Conservation (phyloP, 495 filamentous ascomycete species). For the Rhizodiscina lignyota region DNA sequence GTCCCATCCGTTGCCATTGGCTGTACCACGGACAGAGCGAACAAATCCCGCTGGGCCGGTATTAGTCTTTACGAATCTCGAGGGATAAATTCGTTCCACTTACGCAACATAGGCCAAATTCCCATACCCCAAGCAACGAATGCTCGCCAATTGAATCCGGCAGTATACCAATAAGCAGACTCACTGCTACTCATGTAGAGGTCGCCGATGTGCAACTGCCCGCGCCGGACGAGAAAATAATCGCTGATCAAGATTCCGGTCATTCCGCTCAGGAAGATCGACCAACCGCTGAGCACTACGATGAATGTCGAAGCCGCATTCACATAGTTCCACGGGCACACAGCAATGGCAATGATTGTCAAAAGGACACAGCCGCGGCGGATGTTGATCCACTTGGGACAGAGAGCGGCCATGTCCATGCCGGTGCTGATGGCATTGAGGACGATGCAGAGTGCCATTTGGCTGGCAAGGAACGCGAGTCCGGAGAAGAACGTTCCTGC, state of each 20-base stretch:
- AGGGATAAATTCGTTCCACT: not conserved
- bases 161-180: conserved; percentile 26
- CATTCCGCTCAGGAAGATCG: conserved; percentile 4
- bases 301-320: conserved; percentile 4
- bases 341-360: conserved; percentile 2
- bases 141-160: conserved; percentile 27
- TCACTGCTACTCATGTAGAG: conserved; percentile 17
- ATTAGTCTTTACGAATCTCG: not conserved
- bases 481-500: conserved; percentile 30
- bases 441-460: conserved; percentile 20
- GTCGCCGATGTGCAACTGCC: conserved; percentile 25
- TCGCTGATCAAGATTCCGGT: conserved; percentile 8
- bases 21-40: not conserved
- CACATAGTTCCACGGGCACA: conserved; percentile 5
- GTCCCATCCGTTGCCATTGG: not conserved
- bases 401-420: conserved; percentile 24
- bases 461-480: conserved; percentile 19
- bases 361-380: conserved; percentile 4
- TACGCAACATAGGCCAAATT: conserved; percentile 5
- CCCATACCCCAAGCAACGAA: conserved; percentile 19
- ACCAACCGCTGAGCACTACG: conserved; percentile 5
- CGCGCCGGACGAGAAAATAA: conserved; percentile 23
- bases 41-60: not conserved
- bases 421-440: conserved; percentile 25
- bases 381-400: conserved; percentile 3